phyloP scores from a whole-genome alignment of 202 grass and related monocot species.

The Bolboschoenoplectus hybrid region DNA sequence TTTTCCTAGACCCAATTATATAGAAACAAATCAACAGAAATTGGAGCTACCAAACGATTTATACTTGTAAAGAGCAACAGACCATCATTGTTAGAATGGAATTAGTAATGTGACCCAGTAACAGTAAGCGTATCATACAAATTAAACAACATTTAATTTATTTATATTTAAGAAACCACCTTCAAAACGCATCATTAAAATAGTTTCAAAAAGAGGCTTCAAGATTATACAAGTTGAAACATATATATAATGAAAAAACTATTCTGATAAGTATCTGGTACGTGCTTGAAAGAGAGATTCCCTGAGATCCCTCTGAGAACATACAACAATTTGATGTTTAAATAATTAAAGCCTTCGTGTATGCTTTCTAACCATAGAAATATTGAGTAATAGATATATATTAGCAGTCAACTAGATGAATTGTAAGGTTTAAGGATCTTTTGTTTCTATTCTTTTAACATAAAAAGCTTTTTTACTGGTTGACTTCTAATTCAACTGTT shows the following conservation, averaged over 20 bases:
- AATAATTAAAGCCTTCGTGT: slow-evolving; percentile 15
- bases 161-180: neutral
- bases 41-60: neutral
- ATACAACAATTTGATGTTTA: slow-evolving; percentile 1
- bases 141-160: neutral
- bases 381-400: slow-evolving; percentile 4
- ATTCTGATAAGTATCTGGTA: neutral
- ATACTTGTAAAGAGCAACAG: neutral
- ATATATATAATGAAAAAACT: neutral
- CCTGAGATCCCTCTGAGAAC: neutral
- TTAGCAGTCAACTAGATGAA: neutral
- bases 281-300: neutral
- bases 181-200: neutral
- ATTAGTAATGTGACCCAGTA: neutral
- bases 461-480: neutral
- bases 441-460: neutral
- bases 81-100: neutral
- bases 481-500: neutral
- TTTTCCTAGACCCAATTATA: neutral
- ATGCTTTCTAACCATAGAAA: slow-evolving; percentile 11
- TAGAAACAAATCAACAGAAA: slow-evolving; percentile 10
- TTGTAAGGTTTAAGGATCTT: neutral
- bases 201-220: neutral
- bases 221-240: neutral
- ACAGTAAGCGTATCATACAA: neutral